Conservation (phyloP, 345 rosid genomes). For the Crucihimalaya himalaica region DNA sequence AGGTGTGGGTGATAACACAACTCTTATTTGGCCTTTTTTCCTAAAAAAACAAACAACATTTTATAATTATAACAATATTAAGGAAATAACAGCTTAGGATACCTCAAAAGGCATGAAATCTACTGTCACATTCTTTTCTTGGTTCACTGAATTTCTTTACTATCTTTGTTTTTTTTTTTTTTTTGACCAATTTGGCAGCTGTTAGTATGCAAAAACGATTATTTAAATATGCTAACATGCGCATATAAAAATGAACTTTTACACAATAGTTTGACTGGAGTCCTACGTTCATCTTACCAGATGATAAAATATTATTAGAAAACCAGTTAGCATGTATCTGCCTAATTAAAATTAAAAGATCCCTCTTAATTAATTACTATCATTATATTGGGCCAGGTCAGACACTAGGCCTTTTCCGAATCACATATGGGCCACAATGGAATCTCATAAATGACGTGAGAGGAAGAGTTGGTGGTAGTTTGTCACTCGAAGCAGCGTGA, state of each 20-base stretch:
- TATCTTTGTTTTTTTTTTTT: conserved; percentile 22
- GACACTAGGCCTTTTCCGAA: not conserved
- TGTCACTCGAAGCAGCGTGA: conserved; percentile 25
- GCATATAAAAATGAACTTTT: too few relatives aligned
- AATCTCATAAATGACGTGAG: conserved; percentile 21
- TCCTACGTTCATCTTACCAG: too few relatives aligned
- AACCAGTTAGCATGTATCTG: not conserved
- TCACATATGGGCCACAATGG: too few relatives aligned
- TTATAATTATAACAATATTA: too few relatives aligned
- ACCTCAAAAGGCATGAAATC: not conserved
- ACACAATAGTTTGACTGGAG: not conserved
- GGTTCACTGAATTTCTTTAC: not conserved
- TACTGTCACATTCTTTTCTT: too few relatives aligned
- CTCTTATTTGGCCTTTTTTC: not conserved
- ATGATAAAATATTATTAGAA: too few relatives aligned
- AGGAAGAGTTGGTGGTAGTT: conserved; percentile 19
- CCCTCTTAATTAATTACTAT: not conserved
- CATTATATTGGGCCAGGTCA: too few relatives aligned
- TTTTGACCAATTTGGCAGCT: too few relatives aligned
- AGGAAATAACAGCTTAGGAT: conserved; percentile 9
- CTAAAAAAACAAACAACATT: too few relatives aligned
- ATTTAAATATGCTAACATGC: not conserved
- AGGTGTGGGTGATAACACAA: not conserved
- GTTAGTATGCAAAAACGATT: not conserved
- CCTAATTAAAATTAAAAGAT: not conserved